Conservation (phyloP, 352 stramenopile species). For the Thalassiosira ordinaria region DNA sequence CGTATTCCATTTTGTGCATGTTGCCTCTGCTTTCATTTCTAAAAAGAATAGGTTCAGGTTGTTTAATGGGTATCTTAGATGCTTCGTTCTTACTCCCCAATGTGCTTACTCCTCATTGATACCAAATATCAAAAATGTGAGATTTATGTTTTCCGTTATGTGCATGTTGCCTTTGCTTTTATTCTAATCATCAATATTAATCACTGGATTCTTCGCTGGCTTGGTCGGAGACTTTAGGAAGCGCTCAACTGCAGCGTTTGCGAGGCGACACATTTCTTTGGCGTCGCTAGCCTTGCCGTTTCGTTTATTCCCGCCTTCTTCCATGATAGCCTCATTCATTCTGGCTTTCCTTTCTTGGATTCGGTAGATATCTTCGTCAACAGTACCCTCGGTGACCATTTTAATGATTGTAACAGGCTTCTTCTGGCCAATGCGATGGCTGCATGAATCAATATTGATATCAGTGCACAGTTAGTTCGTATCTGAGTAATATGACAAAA, state of each 20-base stretch:
- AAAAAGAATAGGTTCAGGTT: too few relatives aligned
- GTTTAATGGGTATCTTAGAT: too few relatives aligned
- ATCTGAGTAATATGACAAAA: neutral
- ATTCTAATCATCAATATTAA: neutral
- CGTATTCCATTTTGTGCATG: too few relatives aligned
- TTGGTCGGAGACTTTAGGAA: slow-evolving; percentile 51
- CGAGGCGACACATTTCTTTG: slow-evolving; percentile 44
- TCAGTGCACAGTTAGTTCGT: too few relatives aligned
- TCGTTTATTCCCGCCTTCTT: slow-evolving; percentile 33
- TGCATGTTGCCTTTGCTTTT: too few relatives aligned
- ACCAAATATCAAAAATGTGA: too few relatives aligned
- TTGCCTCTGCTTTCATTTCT: too few relatives aligned
- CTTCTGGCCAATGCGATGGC: slow-evolving; percentile 98
- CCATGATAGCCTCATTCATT: slow-evolving; percentile 81
- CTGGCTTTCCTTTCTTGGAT: slow-evolving; percentile 80
- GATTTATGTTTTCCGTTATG: too few relatives aligned
- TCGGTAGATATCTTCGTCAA: slow-evolving; percentile 89
- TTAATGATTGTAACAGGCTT: slow-evolving; percentile 98
- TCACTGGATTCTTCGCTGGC: neutral
- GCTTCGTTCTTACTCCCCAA: too few relatives aligned
- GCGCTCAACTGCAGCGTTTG: slow-evolving; percentile 35
- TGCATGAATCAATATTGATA: too few relatives aligned
- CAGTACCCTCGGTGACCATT: slow-evolving; percentile 95
- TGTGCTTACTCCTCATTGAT: too few relatives aligned
- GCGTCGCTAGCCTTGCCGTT: slow-evolving; percentile 37